Evolutionary conservation across 2,329 filamentous ascomycete genomes (phyloP), one percentile per base, ranked within the genome.

Genomic region (Cladophialophora yegresii): DNA sequence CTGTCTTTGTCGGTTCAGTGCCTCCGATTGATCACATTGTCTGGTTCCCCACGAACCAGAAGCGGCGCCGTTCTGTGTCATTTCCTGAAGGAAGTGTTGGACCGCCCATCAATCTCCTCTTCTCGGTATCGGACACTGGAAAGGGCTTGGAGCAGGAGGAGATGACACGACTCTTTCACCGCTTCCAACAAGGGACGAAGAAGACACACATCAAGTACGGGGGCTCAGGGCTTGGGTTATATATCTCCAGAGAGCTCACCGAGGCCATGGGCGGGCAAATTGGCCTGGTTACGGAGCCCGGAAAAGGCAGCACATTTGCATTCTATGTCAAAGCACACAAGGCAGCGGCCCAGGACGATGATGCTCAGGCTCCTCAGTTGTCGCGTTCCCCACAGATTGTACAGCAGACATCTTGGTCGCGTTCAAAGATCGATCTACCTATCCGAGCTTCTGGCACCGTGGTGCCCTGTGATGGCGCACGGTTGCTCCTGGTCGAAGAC

Each of bases 241-340:
- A 92, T 75, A 92, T 93, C 68, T 90, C 87, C 40, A 84, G 89
- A 22, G 85, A 90, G 61, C 81, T 93, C 13, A 90, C 89, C 0
- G 90, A 93, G 73, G 79, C 92, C 12, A 90, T 92, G 73, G 89
- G 89, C 16, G 90, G 91, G 2, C 87, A 90, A 67, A 92, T 93
- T 50, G 90, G 90, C 1, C 87, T 93, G 0, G 78, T 80, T 20
- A 83, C 81, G 2, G 79, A 82, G 64, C 77, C 82, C 45, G 83
- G 81, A 1, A 77, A 80, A 53, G 83, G 84, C 10, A 84, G 81
- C 67, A 85, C 81, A 0, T 86, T 86, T 68, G 82, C 82, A 1
- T 85, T 86, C 71, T 85, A 84, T 68, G 79, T 85, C 70, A 80
- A 78, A 33, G 82, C 82, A 5, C 49, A 40, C 12, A 57, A 53